Conservation (phyloP, 2,329 filamentous ascomycete species). For the Nigrospora sphaerica region DNA sequence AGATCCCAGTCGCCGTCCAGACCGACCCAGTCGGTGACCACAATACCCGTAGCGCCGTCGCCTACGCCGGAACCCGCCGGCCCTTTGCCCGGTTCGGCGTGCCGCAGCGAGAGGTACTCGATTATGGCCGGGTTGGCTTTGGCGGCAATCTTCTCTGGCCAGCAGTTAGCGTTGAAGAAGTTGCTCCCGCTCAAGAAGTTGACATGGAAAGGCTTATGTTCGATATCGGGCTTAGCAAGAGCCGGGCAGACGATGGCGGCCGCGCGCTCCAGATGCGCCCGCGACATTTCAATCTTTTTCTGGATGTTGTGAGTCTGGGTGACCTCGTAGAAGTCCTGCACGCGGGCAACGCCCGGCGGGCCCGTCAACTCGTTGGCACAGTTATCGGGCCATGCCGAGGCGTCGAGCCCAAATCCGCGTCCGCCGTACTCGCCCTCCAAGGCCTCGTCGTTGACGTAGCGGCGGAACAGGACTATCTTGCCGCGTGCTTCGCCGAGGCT, state of each 20-base stretch:
- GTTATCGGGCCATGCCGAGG: slow-evolving; percentile 77
- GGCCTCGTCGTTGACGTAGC: slow-evolving; percentile 61
- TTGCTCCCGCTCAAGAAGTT: slow-evolving; percentile 91
- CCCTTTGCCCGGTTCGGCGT: slow-evolving; percentile 45
- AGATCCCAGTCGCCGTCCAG: slow-evolving; percentile 84
- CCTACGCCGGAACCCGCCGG: slow-evolving; percentile 46
- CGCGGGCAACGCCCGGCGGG: slow-evolving; percentile 65
- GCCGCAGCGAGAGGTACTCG: slow-evolving; percentile 53
- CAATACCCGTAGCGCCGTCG: slow-evolving; percentile 75
- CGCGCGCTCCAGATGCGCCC: slow-evolving; percentile 70
- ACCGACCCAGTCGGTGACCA: slow-evolving; percentile 93
- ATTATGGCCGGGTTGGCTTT: slow-evolving; percentile 75
- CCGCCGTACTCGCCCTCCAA: slow-evolving; percentile 43
- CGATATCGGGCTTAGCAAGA: slow-evolving; percentile 22
- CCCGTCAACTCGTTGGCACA: slow-evolving; percentile 60
- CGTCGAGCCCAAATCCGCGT: slow-evolving; percentile 52
- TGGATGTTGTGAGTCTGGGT: slow-evolving; percentile 66
- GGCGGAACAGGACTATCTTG: slow-evolving; percentile 75
- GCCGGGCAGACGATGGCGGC: slow-evolving; percentile 41
- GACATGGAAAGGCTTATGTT: slow-evolving; percentile 61
- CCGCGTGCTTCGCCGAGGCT: slow-evolving; percentile 72
- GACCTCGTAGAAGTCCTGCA: slow-evolving; percentile 95
- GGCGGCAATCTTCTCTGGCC: slow-evolving; percentile 86
- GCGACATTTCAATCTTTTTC: slow-evolving; percentile 69
- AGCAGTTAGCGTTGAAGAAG: slow-evolving; percentile 87